Conservation (phyloP, 139 green algal species). For the Volvox reticuliferus region DNA sequence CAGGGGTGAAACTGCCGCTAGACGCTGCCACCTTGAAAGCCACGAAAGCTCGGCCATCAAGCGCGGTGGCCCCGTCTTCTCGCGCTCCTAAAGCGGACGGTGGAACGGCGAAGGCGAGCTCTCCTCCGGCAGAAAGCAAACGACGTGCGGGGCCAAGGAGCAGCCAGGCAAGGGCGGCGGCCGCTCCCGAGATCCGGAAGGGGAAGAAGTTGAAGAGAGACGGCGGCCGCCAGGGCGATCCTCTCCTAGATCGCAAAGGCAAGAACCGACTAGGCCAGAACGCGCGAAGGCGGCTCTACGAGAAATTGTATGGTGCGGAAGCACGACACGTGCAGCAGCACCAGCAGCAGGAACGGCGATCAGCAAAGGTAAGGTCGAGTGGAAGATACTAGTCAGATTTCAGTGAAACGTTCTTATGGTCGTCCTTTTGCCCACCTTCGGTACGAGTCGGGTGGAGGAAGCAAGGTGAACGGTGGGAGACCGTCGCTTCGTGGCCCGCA, state of each 20-base stretch:
- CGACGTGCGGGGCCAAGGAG: not conserved
- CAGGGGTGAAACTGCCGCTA: not conserved
- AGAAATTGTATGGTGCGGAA: conserved; percentile 56
- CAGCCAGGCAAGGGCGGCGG: not conserved
- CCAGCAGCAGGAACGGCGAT: too few relatives aligned
- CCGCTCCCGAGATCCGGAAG: not conserved
- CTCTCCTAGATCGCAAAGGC: conserved; percentile 18
- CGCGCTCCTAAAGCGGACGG: too few relatives aligned
- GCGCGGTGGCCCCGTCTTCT: not conserved
- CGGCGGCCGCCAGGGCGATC: conserved; percentile 26
- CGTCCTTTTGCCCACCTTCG: too few relatives aligned
- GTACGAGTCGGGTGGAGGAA: too few relatives aligned
- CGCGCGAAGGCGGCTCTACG: conserved; percentile 59
- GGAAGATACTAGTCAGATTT: too few relatives aligned
- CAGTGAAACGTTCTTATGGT: too few relatives aligned
- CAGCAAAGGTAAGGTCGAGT: too few relatives aligned
- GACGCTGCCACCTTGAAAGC: not conserved
- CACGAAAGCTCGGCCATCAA: not conserved
- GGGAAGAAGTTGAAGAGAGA: conserved; percentile 45
- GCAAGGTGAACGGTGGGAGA: too few relatives aligned
- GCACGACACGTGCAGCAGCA: conserved; percentile 51
- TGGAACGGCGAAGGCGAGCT: not conserved
- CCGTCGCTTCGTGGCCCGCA: too few relatives aligned
- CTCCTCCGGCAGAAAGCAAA: not conserved
- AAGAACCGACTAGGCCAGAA: conserved; percentile 76